Evolutionary conservation across 129 eudicot species (phyloP).

Genomic region (Apium graveolens): DNA sequence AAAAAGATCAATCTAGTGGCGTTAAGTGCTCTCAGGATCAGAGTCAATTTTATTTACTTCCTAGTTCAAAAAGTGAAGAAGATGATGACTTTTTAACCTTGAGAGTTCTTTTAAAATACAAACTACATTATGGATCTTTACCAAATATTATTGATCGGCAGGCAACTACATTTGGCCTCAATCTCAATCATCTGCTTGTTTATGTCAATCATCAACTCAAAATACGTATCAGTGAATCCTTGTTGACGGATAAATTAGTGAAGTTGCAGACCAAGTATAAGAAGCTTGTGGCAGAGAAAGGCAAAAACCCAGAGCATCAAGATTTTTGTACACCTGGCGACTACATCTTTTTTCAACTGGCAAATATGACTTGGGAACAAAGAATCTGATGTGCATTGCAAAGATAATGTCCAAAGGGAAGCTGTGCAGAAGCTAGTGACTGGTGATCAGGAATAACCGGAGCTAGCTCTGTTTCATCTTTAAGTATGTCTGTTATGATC

Average conservation of each 20-base stretch:
- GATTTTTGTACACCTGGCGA: background rate
- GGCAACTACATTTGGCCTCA: background rate
- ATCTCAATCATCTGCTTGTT: background rate
- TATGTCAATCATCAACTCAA: background rate
- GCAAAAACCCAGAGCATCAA: background rate
- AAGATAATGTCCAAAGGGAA: background rate
- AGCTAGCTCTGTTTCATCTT: background rate
- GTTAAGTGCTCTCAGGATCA: background rate
- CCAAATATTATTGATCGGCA: background rate
- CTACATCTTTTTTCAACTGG: background rate
- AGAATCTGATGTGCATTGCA: background rate
- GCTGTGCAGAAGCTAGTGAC: background rate
- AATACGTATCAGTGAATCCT: background rate
- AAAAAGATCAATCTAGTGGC: background rate
- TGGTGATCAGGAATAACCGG: background rate
- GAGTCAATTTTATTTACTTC: background rate
- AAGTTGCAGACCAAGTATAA: conserved; percentile 2
- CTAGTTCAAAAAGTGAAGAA: background rate
- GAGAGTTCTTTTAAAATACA: background rate
- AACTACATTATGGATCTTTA: background rate
- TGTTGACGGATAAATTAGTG: background rate
- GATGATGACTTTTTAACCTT: background rate
- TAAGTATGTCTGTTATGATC: background rate
- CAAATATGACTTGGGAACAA: background rate
- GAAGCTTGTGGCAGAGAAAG: background rate